phyloP scores from a whole-genome alignment of 176 grass and related monocot species.

The Elaeis guineensis region DNA sequence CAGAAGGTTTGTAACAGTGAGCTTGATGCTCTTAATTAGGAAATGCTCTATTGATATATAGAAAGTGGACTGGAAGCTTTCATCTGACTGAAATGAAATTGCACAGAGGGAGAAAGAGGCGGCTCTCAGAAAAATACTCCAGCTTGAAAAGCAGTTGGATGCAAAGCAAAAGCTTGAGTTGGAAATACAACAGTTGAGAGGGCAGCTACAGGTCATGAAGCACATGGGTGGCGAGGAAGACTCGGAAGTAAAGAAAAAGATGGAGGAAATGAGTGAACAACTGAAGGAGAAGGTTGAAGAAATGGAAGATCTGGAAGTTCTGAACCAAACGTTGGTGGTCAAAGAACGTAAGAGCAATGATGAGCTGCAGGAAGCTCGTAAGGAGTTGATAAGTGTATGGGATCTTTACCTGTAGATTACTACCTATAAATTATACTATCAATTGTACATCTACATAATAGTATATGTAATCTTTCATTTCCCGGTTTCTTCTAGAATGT shows the following conservation, averaged over 20 bases:
- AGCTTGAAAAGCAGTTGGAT: conserved; percentile 34
- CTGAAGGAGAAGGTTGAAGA: conserved; percentile 48
- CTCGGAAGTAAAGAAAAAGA: conserved; percentile 25
- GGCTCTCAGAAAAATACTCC: conserved; percentile 32
- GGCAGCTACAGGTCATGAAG: conserved; percentile 55
- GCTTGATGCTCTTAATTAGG: too few relatives aligned
- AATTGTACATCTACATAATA: background rate
- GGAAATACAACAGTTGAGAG: conserved; percentile 52
- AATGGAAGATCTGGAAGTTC: conserved; percentile 36
- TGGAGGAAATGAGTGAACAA: conserved; percentile 27
- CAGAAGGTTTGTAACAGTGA: conserved; percentile 25
- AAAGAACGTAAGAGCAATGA: conserved; percentile 39
- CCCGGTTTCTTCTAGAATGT: too few relatives aligned
- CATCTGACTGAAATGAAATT: conserved; percentile 20
- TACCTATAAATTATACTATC: conserved; percentile 6
- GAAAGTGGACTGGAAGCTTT: background rate
- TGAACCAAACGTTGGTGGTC: conserved; percentile 38
- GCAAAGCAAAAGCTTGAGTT: conserved; percentile 52
- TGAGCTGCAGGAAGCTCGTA: conserved; percentile 60
- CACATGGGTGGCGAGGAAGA: conserved; percentile 36
- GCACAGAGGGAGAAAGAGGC: conserved; percentile 46
- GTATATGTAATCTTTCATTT: background rate
- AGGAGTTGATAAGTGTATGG: conserved; percentile 43
- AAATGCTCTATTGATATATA: too few relatives aligned
- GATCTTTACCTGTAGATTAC: background rate